Percentiles rank a stretch among this genome's conserved stretches.
Evolutionary conservation across 2,329 filamentous ascomycete genomes (phyloP).

Genomic region (Aspergillus quadrilineatus): DNA sequence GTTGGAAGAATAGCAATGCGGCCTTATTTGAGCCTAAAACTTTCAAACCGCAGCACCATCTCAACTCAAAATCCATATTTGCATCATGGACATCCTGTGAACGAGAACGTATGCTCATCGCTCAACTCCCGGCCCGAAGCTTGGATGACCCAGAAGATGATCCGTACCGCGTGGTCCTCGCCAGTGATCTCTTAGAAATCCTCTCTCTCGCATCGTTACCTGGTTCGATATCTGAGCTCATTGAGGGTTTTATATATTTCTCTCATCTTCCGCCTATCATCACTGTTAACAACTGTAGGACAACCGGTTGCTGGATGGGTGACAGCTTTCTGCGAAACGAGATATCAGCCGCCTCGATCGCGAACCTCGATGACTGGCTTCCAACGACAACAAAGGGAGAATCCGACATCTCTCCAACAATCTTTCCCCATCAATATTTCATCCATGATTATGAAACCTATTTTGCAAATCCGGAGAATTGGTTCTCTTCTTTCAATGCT

Average conservation of each 20-base stretch:
- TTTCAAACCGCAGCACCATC: slow-evolving; percentile 22
- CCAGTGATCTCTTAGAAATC: slow-evolving; percentile 68
- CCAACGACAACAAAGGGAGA: slow-evolving; percentile 12
- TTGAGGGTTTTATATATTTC: slow-evolving; percentile 72
- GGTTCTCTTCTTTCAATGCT: slow-evolving; percentile 42
- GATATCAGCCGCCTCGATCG: slow-evolving; percentile 30
- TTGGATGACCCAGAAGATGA: slow-evolving; percentile 75
- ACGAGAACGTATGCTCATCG: slow-evolving; percentile 44
- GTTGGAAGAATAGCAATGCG: slow-evolving; percentile 57
- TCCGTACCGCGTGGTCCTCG: slow-evolving; percentile 78
- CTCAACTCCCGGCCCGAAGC: slow-evolving; percentile 67
- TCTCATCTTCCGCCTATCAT: slow-evolving; percentile 60
- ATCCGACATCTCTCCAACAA: slow-evolving; percentile 24
- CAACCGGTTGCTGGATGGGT: slow-evolving; percentile 40
- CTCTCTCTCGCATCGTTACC: slow-evolving; percentile 44
- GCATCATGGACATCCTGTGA: slow-evolving; percentile 56
- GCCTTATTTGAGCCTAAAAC: slow-evolving; percentile 36
- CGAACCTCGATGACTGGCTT: slow-evolving; percentile 29
- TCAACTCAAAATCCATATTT: slow-evolving; percentile 36
- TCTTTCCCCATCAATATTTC: slow-evolving; percentile 40
- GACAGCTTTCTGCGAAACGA: slow-evolving; percentile 57
- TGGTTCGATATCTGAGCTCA: slow-evolving; percentile 47
- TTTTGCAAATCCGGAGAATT: slow-evolving; percentile 52
- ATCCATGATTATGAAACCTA: slow-evolving; percentile 53
- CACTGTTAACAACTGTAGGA: slow-evolving; percentile 21